Base-by-base conservation (phyloP, 805 yeast genomes). In the Blastobotrys muscicola region DNA sequence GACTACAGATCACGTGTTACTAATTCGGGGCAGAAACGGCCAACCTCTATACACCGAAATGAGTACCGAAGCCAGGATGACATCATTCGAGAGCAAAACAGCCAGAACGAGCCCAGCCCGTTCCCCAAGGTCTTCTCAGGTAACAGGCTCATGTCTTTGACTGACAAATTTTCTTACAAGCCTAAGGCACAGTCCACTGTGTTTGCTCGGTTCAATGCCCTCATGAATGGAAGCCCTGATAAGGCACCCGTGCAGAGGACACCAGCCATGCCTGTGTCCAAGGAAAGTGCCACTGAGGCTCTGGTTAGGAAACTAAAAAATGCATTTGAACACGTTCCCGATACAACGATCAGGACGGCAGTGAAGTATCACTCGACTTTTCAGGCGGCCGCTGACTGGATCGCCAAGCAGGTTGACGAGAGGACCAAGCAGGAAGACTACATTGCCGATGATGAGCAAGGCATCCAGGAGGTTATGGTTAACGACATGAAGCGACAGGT, bases 311-410 rank as follows among this genome's bases (percentile, higher is more conserved):
- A 39, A 36, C 36, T 39, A 10, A 30, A 31, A 14, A 15, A 15
- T n/a, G 31, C 32, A 12, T 39, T 39, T 15, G 16, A 31, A 13
- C 14, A 14, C n/a, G 42, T 33, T 7, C 9, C 42, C 3, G 35
- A 39, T 8, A 23, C 15, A 11, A 20, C 15, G 15, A 12, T 39
- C 15, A n/a, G 20, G 12, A 26, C 44, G n/a, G 57, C 58, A 4
- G 51, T 54, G 13, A 43, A 47, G 13, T 29, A 44, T 12, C 39
- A 52, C 36, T 44, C 48, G 39, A 61, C 62, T 9, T 60, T 50
- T 45, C 65, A 64, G 37, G 64, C 53, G 29, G 63, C 68, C 13
- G 56, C 63, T 14, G 50, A 51, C 10, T 62, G 66, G 66, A 55
- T 63, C 29, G 43, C 52, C 15, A 51, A 48, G 32, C 56, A 55